Evolutionary conservation across 306 rosid species (phyloP), one percentile per base, ranked within the genome.

Genomic region (Calophaca sinica): DNA sequence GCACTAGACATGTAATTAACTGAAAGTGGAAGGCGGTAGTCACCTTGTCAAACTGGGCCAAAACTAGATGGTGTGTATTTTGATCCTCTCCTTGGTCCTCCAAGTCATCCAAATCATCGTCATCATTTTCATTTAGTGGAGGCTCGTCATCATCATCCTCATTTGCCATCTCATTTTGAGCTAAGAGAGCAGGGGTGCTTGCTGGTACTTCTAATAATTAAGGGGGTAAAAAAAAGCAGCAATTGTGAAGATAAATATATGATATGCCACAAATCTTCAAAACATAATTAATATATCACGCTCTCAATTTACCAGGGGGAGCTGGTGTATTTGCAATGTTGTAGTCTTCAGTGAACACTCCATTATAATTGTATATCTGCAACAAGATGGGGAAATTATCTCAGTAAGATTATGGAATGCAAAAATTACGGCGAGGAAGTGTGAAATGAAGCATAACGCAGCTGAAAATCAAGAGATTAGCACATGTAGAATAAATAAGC

Each of bases 41-140:
- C 9, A 90, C 99, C 93, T 94, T 94, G 79, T 96, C 99, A 86
- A 92, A 92, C 87, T 96, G 99, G 42, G 98, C 99, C 92, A 96
- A 78, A 80, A 96, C 99, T 68, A 96, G 86, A 88, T 89, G 97
- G 6, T 87, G 89, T 28, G 98, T 89, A 78, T 88, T 83, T 71
- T 87, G 89, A 42, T 92, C 98, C 72, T 96, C 99, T 45, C 88
- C 99, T 57, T 87, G 88, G 55, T 96, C 98, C 75, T 96, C 98
- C 79, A 86, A 83, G 80, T 96, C 99, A 84, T 92, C 99, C 84
- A 89, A 80, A 46, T 96, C 99, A 81, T 96, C 99, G 8, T 94
- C 98, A 32, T 96, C 99, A 33, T 96, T 84, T 87, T 96, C 98
- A 57, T 96, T 96, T 89, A 96, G 75, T 11, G 99, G 92, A 49